Percentiles rank a stretch among this genome's conserved stretches.
Conservation (phyloP, 176 grass and related monocot species). For the Rhynchospora tenuis region DNA sequence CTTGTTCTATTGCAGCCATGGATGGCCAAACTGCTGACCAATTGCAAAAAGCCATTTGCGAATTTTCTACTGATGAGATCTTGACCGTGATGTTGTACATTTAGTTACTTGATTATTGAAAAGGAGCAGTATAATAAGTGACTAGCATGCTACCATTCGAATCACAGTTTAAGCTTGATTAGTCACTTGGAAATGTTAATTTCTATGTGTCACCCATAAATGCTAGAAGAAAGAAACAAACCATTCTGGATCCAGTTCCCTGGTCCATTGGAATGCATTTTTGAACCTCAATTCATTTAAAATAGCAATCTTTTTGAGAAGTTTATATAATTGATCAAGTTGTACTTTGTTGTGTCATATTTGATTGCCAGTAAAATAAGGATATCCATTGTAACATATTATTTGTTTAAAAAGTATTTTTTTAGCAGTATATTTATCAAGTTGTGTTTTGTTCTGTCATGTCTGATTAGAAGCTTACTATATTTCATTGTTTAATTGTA, state of each 20-base stretch:
- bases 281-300: too few relatives aligned
- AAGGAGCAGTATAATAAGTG: not conserved
- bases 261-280: not conserved
- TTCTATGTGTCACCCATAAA: not conserved
- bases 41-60: conserved; percentile 76
- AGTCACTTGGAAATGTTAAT: not conserved
- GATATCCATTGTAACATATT: too few relatives aligned
- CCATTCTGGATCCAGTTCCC: not conserved
- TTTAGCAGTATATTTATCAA: too few relatives aligned
- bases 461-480: too few relatives aligned
- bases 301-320: too few relatives aligned
- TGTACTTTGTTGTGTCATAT: too few relatives aligned
- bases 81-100: conserved; percentile 67
- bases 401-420: too few relatives aligned
- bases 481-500: too few relatives aligned
- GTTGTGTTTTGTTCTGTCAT: too few relatives aligned
- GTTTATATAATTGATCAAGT: too few relatives aligned
- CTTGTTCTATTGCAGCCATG: conserved; percentile 88
- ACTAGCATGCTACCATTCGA: not conserved
- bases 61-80: conserved; percentile 72
- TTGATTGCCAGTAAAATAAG: too few relatives aligned
- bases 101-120: not conserved
- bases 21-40: conserved; percentile 93
- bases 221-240: not conserved
- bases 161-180: not conserved